Conservation (phyloP, 2,329 filamentous ascomycete genomes). For the Zasmidium cellare region DNA sequence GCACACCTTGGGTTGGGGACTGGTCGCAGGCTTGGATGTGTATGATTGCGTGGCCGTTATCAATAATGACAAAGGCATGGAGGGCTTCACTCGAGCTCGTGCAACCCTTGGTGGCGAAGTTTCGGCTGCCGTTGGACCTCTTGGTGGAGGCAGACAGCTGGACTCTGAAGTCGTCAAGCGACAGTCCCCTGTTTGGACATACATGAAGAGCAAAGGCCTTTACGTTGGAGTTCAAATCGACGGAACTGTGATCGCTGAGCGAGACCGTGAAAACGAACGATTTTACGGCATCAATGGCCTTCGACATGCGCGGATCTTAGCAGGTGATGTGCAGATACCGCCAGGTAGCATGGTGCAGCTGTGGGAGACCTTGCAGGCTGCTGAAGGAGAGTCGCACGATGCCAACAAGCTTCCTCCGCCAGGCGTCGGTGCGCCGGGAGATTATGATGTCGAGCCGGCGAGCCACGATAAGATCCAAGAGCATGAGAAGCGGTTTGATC, state of each 20-base stretch:
- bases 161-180: constrained; percentile 67
- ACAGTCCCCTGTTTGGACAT: constrained; percentile 73
- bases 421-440: constrained; percentile 70
- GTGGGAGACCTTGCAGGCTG: constrained; percentile 80
- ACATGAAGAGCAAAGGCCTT: constrained; percentile 83
- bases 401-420: constrained; percentile 66
- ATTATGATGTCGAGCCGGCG: constrained; percentile 56
- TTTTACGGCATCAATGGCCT: constrained; percentile 70
- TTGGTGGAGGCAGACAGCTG: constrained; percentile 72
- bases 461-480: constrained; percentile 62
- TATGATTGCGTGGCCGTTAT: constrained; percentile 94
- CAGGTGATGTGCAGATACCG: constrained; percentile 55
- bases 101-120: constrained; percentile 80
- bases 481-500: no score
- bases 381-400: constrained; percentile 75
- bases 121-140: constrained; percentile 71
- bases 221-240: constrained; percentile 84
- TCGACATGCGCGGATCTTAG: constrained; percentile 61
- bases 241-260: constrained; percentile 79
- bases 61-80: constrained; percentile 79
- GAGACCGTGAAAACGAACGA: constrained; percentile 77
- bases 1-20: constrained; percentile 82
- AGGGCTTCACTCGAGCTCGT: constrained; percentile 75
- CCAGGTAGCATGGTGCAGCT: constrained; percentile 59
- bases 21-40: constrained; percentile 85